These are phyloP conservation scores for Yarrowia porcina DNA, from an alignment of 805 yeast genomes.

Conservation along the genomic window DNA sequence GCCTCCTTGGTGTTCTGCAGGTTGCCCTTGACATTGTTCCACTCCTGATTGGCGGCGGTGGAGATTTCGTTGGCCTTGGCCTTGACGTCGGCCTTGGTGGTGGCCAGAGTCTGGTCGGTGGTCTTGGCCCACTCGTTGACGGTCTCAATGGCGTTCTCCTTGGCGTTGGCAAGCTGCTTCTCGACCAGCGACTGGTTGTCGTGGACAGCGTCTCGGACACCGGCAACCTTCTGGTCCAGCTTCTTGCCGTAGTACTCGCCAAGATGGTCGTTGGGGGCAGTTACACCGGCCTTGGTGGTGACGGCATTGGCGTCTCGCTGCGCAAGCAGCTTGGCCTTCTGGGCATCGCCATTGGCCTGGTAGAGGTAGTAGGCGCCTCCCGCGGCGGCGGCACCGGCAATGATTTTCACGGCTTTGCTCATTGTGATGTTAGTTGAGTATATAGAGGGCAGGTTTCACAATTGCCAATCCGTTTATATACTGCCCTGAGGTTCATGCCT, in stretches of 20 bases:
- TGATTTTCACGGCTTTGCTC: conserved; percentile 28
- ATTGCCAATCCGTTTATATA: neutral
- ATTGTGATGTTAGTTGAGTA: neutral
- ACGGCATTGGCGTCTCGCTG: conserved; percentile 27
- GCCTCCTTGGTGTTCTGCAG: conserved; percentile 19
- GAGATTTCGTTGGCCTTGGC: conserved; percentile 17
- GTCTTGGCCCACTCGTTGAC: conserved; percentile 9
- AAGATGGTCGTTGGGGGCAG: conserved; percentile 22
- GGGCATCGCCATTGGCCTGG: conserved; percentile 28
- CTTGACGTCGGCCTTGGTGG: conserved; percentile 12
- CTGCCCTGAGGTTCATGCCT: neutral
- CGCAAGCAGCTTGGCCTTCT: conserved; percentile 30
- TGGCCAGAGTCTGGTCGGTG: conserved; percentile 11
- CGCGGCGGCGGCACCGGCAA: conserved; percentile 29
- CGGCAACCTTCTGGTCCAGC: conserved; percentile 23
- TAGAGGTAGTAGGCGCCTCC: conserved; percentile 31
- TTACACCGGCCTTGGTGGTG: neutral
- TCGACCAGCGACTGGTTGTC: conserved; percentile 2
- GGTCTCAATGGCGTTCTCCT: conserved; percentile 18
- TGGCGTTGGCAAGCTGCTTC: conserved; percentile 26
- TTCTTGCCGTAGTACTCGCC: conserved; percentile 28
- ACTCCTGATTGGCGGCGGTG: conserved; percentile 15
- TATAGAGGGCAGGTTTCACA: neutral
- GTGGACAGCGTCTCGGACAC: neutral
- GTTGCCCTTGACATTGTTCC: conserved; percentile 20